Base-by-base conservation (phyloP, 2,329 filamentous ascomycete species). In the Penicillium thymicola region DNA sequence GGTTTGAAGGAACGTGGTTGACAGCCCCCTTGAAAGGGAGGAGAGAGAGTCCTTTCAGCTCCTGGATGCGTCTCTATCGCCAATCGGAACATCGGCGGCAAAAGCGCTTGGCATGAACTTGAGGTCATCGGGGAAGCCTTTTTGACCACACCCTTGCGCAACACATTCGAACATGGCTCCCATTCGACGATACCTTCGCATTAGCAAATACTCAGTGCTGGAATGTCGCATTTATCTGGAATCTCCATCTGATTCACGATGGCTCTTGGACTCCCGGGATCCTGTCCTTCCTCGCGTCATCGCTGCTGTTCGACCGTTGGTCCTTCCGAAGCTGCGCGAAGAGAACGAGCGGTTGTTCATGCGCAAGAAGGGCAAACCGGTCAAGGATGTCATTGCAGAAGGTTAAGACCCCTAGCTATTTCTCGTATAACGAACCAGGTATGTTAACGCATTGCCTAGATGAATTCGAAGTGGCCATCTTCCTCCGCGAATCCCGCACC, bases 181-280 rank as follows among this genome's bases (percentile, higher is more conserved):
- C 11, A 85, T 96, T 46, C 86, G 92, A 57, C 85, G 92, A 67
- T 97, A 97, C 72, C 82, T 97, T 54, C 86, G 93, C 51, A 96
- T 97, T 66, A 93, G 89, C 54, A 92, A 93, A 71, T 90, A 91
- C 74, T 96, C 93, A 5, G 92, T 97, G 32, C 83, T 99, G n/a
- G 94, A 99, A 81, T 92, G 90, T 62, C 92, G 92, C 63, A 94
- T 99, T 65, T 97, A 97, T 75, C 85, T 97, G 45, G 93, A 97
- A 63, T 92, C 93, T 66, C 94, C 94, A 0, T 85, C 88, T 13
- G 85, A 96, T 59, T 85, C 86, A 25, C 85, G 90, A 63, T 87
- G 88, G 69, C 97, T 95, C 86, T 84, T 99, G 18, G 83, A 96
- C 62, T 82, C 89, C 36, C 85, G 87, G 62, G 81, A 92, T 65